Evolutionary conservation across 139 green algal genomes (phyloP), one percentile per base, ranked within the genome.

Genomic region (Micromonas commoda): DNA sequence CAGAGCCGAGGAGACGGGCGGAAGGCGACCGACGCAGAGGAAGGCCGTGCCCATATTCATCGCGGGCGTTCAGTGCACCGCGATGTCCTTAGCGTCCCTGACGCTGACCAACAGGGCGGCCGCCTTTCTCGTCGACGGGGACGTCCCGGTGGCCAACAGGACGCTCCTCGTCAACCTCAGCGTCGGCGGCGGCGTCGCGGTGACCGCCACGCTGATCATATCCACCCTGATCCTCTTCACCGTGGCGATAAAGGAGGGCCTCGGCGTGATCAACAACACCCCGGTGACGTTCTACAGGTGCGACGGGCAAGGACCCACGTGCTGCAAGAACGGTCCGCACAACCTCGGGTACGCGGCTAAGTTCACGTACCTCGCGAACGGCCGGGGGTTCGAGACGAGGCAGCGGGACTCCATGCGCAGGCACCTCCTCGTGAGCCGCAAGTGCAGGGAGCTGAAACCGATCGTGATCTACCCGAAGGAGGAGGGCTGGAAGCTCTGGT

Each of bases 391-490:
- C 64, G 64, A 71, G 35, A 71, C 64, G 24, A 26, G 64, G 21
- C 21, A 29, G 16, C 28, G 28, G 24, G 64, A 71, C 24, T 21
- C 28, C 64, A 71, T 71, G 64, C 64, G 64, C 24, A 29, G 23
- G 26, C 64, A 71, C 3, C 35, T 71, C 2, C 64, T 26, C 2
- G 26, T 71, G 19, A 45, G 28, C 23, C 34, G 35, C 2, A 33
- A 71, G 21, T 71, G 64, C 64, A 31, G 23, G 1, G 23, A 26
- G 64, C 35, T 71, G 64, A 29, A 71, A 29, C 64, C 64, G 2
- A 45, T 71, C 19, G 35, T 71, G 2, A 29, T 71, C 28, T 71
- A 71, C 35, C 64, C 64, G 64, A n/a, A 29, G 16, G 64, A 71
- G 26, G 64, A n/a, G 2, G 3, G 3, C 21, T 71, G 64, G 64